These are phyloP conservation scores for Theileria annulata DNA, from an alignment of 169 alveolate species.

Conservation along the genomic window DNA sequence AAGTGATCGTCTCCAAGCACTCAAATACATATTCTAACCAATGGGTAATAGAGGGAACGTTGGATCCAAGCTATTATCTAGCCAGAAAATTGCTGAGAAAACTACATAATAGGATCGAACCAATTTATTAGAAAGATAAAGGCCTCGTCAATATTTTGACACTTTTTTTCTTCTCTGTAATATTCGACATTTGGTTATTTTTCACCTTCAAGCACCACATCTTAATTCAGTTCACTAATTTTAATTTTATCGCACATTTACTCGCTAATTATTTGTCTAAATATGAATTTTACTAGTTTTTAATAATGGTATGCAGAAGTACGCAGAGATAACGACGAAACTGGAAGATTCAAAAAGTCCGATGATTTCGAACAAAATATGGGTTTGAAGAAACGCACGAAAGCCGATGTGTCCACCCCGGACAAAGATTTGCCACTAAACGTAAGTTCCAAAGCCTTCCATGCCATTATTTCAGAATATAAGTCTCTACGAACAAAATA, in stretches of 20 bases:
- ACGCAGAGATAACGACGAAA: not conserved
- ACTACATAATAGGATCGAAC: slow-evolving; percentile 57
- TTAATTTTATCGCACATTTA: not conserved
- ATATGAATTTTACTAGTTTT: slow-evolving; percentile 4
- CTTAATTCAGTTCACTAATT: not conserved
- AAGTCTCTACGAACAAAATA: slow-evolving; percentile 19
- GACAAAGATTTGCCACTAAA: slow-evolving; percentile 20
- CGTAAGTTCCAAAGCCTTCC: not conserved
- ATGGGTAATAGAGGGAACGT: slow-evolving; percentile 61
- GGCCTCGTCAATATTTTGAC: not conserved
- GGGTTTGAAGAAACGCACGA: slow-evolving; percentile 9
- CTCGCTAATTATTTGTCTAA: not conserved
- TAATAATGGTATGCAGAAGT: not conserved
- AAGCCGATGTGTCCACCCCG: not conserved
- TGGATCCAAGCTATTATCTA: slow-evolving; percentile 63
- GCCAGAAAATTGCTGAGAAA: slow-evolving; percentile 51
- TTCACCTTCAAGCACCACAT: not conserved
- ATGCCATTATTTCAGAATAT: not conserved
- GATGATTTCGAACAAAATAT: not conserved
- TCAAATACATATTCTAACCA: slow-evolving; percentile 14
- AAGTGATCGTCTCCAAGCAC: not conserved
- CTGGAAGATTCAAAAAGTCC: not conserved
- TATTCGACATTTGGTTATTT: not conserved
- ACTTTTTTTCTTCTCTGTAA: not conserved
- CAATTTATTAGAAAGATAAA: slow-evolving; percentile 30